phyloP scores from a whole-genome alignment of 176 grass and related monocot genomes.

The Triticum turgidum region DNA sequence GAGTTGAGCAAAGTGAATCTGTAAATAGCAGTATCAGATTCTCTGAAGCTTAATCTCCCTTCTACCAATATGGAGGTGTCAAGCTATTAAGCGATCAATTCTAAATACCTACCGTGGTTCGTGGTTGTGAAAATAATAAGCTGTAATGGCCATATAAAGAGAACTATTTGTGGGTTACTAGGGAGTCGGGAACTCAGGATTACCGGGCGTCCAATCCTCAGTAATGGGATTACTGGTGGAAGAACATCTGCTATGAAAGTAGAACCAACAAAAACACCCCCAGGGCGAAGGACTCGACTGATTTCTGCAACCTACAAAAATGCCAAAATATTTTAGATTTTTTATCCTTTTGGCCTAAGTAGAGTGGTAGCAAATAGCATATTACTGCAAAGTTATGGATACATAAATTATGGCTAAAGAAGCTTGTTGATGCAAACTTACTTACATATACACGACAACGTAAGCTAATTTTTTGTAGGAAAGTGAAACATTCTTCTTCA shows the following conservation, averaged over 20 bases:
- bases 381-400: not conserved
- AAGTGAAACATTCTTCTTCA: not conserved
- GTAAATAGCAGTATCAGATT: constrained; percentile 8
- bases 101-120: not conserved
- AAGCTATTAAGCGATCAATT: not conserved
- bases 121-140: not conserved
- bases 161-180: not conserved
- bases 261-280: constrained; percentile 83
- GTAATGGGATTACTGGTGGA: constrained; percentile 46
- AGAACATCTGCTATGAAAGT: constrained; percentile 71
- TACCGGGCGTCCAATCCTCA: constrained; percentile 71
- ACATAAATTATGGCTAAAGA: not conserved
- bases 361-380: not conserved
- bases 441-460: not conserved
- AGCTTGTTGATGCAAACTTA: not conserved
- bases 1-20: constrained; percentile 5
- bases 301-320: constrained; percentile 77
- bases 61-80: not conserved
- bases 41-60: not conserved
- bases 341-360: not conserved
- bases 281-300: constrained; percentile 74
- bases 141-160: not conserved
- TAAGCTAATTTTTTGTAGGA: not conserved
- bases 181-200: not conserved
- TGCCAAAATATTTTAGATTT: not conserved